A percentile compares a stretch with the other conserved stretches of the same genome.
phyloP scores from a whole-genome alignment of 257 asterid genomes.

The Solanum dulcamara region DNA sequence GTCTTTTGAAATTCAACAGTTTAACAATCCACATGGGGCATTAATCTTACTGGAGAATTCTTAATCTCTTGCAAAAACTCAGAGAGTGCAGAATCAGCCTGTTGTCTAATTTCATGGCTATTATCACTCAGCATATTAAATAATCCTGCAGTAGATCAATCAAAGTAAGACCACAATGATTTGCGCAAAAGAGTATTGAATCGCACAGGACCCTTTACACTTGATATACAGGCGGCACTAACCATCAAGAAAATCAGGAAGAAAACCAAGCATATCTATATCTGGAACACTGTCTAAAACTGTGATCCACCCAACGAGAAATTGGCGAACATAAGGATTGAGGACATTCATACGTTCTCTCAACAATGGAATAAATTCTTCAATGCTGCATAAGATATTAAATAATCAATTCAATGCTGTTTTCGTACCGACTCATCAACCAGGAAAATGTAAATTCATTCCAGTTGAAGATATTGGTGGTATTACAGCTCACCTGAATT shows the following conservation, averaged over 20 bases:
- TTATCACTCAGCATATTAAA: slow-evolving; percentile 97
- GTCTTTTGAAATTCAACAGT: background rate
- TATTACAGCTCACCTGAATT: slow-evolving; percentile 59
- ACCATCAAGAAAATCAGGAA: slow-evolving; percentile 99
- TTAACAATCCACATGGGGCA: background rate
- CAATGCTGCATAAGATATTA: slow-evolving; percentile 49
- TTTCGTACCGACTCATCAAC: background rate
- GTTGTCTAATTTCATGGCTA: slow-evolving; percentile 98
- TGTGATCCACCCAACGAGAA: slow-evolving; percentile 99
- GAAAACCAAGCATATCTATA: slow-evolving; percentile 98
- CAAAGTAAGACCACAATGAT: slow-evolving; percentile 1
- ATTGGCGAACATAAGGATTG: slow-evolving; percentile 95
- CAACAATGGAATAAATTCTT: slow-evolving; percentile 93
- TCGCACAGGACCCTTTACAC: background rate
- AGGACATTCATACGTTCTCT: slow-evolving; percentile 98
- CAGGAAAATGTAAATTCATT: background rate
- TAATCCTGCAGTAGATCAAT: slow-evolving; percentile 51
- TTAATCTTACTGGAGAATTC: slow-evolving; percentile 86
- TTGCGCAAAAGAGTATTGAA: slow-evolving; percentile 1
- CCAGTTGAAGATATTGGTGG: background rate
- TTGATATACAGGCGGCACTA: slow-evolving; percentile 14
- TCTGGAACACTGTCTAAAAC: slow-evolving; percentile 99
- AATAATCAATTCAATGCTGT: background rate
- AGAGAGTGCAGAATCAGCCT: slow-evolving; percentile 99
- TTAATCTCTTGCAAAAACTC: slow-evolving; percentile 99